Evolutionary conservation across 1,284 basidiomycete species (phyloP).

Genomic region (Ceratobasidium sp.): DNA sequence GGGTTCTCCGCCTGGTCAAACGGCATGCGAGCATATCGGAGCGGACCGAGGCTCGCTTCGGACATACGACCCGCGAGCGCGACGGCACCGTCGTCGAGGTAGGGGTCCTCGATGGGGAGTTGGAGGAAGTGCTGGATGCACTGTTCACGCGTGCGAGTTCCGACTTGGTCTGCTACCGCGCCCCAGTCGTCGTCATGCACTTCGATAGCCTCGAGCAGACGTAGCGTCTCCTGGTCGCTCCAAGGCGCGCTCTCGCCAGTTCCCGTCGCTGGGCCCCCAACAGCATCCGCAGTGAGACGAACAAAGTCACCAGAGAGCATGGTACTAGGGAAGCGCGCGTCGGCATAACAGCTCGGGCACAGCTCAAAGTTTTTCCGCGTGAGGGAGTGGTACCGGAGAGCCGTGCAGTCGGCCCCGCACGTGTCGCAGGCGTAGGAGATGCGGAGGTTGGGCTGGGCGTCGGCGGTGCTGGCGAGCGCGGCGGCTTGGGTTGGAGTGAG

Average conservation of each 20-base stretch:
- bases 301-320: conserved; percentile 99
- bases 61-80: conserved; percentile 50
- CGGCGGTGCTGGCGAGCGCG: conserved; percentile 53
- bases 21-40: conserved; percentile 85
- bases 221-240: conserved; percentile 91
- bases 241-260: conserved; percentile 73
- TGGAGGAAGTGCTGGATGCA: conserved; percentile 97
- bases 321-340: conserved; percentile 94
- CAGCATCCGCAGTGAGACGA: conserved; percentile 72
- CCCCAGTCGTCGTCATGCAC: conserved; percentile 99
- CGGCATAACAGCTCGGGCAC: conserved; percentile 92
- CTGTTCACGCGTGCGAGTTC: conserved; percentile 90
- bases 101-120: conserved; percentile 96
- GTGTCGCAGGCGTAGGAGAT: conserved; percentile 89
- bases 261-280: conserved; percentile 60
- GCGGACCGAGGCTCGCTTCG: conserved; percentile 75
- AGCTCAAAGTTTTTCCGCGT: conserved; percentile 93
- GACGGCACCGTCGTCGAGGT: conserved; percentile 62
- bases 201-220: conserved; percentile 94
- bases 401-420: conserved; percentile 93
- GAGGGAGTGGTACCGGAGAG: conserved; percentile 91
- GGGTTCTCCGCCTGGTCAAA: conserved; percentile 97
- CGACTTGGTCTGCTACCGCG: conserved; percentile 91
- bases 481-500: conserved; percentile 76
- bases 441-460: conserved; percentile 61